A percentile compares a stretch with the other conserved stretches of the same genome.
phyloP scores from a whole-genome alignment of 306 rosid genomes.

The Argentina anserina region DNA sequence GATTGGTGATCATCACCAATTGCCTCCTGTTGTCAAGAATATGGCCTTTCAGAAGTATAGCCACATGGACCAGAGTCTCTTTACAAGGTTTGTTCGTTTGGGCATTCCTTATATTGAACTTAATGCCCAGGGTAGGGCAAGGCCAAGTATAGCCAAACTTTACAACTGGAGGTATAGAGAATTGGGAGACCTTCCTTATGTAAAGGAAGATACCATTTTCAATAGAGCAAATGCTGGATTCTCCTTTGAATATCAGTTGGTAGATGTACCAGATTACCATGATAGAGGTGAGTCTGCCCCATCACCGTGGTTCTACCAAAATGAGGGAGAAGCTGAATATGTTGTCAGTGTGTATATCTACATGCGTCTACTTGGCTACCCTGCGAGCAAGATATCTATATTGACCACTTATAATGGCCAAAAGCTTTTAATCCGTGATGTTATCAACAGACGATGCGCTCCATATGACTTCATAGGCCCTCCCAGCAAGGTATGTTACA shows the following conservation, averaged over 20 bases:
- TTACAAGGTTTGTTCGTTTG: conserved; percentile 93
- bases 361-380: conserved; percentile 91
- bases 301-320: conserved; percentile 99
- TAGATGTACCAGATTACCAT: conserved; percentile 91
- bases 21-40: conserved; percentile 98
- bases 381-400: conserved; percentile 93
- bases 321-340: conserved; percentile 95
- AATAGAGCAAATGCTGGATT: conserved; percentile 91
- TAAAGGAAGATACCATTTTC: conserved; percentile 57
- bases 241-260: conserved; percentile 88
- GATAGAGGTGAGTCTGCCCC: conserved; percentile 93
- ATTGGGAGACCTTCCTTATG: conserved; percentile 86
- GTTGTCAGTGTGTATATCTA: conserved; percentile 90
- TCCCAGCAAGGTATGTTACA: conserved; percentile 73
- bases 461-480: conserved; percentile 94
- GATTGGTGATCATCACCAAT: conserved; percentile 97
- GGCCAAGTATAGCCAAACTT: conserved; percentile 90
- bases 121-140: conserved; percentile 98
- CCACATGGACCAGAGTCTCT: conserved; percentile 97
- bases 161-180: conserved; percentile 97
- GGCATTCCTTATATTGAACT: conserved; percentile 98
- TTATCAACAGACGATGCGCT: conserved; percentile 76
- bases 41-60: conserved; percentile 99
- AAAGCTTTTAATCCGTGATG: conserved; percentile 96
- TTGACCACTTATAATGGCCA: conserved; percentile 99